Percentiles rank a stretch among this genome's conserved stretches.
Conservation (phyloP, 352 stramenopile genomes). For the Phytophthora pini region DNA sequence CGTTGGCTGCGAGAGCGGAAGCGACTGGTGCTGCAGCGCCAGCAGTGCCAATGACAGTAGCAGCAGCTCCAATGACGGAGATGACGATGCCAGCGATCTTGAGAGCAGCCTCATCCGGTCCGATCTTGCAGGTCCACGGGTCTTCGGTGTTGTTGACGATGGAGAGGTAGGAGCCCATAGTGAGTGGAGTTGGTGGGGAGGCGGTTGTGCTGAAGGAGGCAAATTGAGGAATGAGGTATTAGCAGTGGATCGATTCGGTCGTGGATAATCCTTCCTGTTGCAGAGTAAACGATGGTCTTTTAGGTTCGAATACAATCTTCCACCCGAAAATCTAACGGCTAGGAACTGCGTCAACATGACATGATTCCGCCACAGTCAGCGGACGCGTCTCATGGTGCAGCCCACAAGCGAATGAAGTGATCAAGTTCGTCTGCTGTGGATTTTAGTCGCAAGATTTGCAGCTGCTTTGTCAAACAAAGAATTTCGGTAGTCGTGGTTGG, state of each 20-base stretch:
- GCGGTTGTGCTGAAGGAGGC: background rate
- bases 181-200: background rate
- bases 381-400: background rate
- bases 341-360: background rate
- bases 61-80: slow-evolving; percentile 31
- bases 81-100: slow-evolving; percentile 47
- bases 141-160: slow-evolving; percentile 55
- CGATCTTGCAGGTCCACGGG: slow-evolving; percentile 49
- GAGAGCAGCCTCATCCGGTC: slow-evolving; percentile 45
- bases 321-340: background rate
- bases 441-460: slow-evolving; percentile 13
- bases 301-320: slow-evolving; percentile 4
- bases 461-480: background rate
- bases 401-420: slow-evolving; percentile 4
- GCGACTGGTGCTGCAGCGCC: slow-evolving; percentile 42
- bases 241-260: background rate
- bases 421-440: background rate
- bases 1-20: slow-evolving; percentile 32
- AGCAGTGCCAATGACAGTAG: slow-evolving; percentile 38
- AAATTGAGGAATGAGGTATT: slow-evolving; percentile 11
- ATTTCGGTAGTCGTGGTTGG: background rate
- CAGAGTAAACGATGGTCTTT: background rate
- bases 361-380: background rate
- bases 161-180: slow-evolving; percentile 42
- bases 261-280: background rate